A percentile compares a stretch with the other conserved stretches of the same genome.
Evolutionary conservation across 495 filamentous ascomycete species (phyloP).

Genomic region (Penicillium egyptiacum): DNA sequence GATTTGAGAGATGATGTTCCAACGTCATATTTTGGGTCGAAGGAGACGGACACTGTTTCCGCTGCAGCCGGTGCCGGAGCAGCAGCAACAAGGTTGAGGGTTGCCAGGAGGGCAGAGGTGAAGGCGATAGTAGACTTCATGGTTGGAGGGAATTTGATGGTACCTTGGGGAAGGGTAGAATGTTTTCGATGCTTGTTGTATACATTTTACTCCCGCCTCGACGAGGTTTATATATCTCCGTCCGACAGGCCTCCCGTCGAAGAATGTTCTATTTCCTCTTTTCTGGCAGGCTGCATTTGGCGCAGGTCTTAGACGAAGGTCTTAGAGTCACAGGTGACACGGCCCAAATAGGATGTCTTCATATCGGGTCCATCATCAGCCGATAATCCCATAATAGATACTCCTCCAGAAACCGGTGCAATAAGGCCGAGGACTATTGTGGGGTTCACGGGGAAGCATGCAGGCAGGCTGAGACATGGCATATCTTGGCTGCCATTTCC

Average conservation of each 20-base stretch:
- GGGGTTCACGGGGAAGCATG: conserved; percentile 3
- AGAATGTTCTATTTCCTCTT: conserved; percentile 16
- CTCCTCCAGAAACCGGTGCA: conserved; percentile 1
- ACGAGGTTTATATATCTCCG: conserved; percentile 20
- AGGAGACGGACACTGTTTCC: conserved; percentile 35
- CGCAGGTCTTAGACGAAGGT: conserved; percentile 32
- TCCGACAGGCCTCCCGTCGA: conserved; percentile 2
- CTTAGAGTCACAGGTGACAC: conserved; percentile 20
- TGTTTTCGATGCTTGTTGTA: not conserved
- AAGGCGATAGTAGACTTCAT: conserved; percentile 29
- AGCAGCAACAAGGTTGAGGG: conserved; percentile 19
- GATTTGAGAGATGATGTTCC: conserved; percentile 52
- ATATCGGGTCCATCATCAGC: not conserved
- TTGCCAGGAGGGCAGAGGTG: conserved; percentile 23
- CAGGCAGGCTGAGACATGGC: conserved; percentile 3
- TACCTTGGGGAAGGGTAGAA: not conserved
- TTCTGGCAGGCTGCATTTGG: conserved; percentile 3
- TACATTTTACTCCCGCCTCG: not conserved
- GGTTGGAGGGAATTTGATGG: not conserved
- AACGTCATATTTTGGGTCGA: conserved; percentile 39
- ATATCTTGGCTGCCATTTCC: conserved; percentile 2
- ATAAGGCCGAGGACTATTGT: conserved; percentile 8
- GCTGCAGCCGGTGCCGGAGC: conserved; percentile 12
- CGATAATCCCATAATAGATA: not conserved
- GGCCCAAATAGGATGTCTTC: not conserved